A percentile compares a stretch with the other conserved stretches of the same genome.
These are phyloP conservation scores for Hippophae gyantsensis DNA, from an alignment of 306 rosid genomes.

Conservation along the genomic window DNA sequence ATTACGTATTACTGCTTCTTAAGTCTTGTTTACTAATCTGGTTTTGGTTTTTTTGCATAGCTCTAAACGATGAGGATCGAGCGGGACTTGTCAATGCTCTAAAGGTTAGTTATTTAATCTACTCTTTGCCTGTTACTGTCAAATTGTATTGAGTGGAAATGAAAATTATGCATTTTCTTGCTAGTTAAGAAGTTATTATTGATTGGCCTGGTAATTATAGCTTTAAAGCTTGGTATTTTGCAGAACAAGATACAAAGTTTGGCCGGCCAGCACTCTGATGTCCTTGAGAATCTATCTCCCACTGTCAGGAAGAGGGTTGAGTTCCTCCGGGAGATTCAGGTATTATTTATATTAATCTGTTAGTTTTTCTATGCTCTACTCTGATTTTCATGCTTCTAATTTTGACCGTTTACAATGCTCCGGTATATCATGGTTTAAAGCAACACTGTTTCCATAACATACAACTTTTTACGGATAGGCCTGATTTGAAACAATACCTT, in stretches of 20 bases:
- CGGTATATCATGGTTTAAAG: too few relatives aligned
- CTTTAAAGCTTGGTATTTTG: background rate
- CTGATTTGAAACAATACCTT: too few relatives aligned
- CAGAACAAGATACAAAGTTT: conserved; percentile 78
- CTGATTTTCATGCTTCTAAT: background rate
- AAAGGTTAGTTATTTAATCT: conserved; percentile 33
- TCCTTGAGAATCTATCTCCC: conserved; percentile 52
- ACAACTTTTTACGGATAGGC: too few relatives aligned
- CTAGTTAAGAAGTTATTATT: background rate
- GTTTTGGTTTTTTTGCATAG: conserved; percentile 15
- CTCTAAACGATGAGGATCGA: conserved; percentile 58
- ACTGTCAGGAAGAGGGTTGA: conserved; percentile 74
- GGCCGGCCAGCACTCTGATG: conserved; percentile 73
- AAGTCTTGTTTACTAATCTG: background rate
- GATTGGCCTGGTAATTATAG: too few relatives aligned
- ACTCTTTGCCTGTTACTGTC: background rate
- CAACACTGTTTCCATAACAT: too few relatives aligned
- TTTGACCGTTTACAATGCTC: too few relatives aligned
- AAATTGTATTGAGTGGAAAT: background rate
- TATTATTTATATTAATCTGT: background rate
- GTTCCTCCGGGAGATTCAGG: conserved; percentile 86
- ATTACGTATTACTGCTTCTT: background rate
- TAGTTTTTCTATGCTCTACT: background rate
- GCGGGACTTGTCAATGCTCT: conserved; percentile 81
- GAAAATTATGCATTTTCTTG: background rate